These are phyloP conservation scores for Curvularia sp. DNA, from an alignment of 2,329 filamentous ascomycete species.

Conservation along the genomic window DNA sequence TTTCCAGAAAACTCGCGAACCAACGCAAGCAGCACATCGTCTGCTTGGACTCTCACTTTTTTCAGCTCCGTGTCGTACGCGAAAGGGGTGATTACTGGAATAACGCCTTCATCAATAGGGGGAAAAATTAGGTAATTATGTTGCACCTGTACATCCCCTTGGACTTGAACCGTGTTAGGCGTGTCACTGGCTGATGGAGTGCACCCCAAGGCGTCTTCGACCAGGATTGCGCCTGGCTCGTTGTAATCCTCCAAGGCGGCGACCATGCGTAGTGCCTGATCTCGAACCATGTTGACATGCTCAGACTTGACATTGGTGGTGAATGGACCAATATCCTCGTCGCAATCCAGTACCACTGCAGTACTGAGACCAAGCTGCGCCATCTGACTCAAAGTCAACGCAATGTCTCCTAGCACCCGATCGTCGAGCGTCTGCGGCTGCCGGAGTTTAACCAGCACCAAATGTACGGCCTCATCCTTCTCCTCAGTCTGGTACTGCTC, in stretches of 20 bases:
- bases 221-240: conserved; percentile 70
- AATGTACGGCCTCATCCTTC: conserved; percentile 64
- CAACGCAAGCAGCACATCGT: conserved; percentile 77
- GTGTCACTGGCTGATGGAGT: conserved; percentile 40
- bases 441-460: conserved; percentile 86
- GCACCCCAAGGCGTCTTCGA: conserved; percentile 64
- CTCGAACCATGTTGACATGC: conserved; percentile 57
- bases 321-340: conserved; percentile 50
- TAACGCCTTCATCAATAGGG: conserved; percentile 70
- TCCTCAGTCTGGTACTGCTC: conserved; percentile 31
- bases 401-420: conserved; percentile 74
- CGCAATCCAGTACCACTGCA: conserved; percentile 81
- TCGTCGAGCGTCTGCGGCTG: conserved; percentile 75
- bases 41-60: conserved; percentile 57
- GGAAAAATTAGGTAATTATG: conserved; percentile 64
- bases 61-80: conserved; percentile 62
- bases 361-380: conserved; percentile 81
- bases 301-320: conserved; percentile 37
- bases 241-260: conserved; percentile 75
- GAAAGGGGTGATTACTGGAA: conserved; percentile 72
- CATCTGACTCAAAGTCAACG: conserved; percentile 83
- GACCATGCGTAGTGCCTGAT: conserved; percentile 77
- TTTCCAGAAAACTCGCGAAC: conserved; percentile 75
- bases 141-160: conserved; percentile 51
- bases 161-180: conserved; percentile 44